Evolutionary conservation across 2,329 filamentous ascomycete genomes (phyloP), one percentile per base, ranked within the genome.

Genomic region (Aspergillus novoparasiticus): DNA sequence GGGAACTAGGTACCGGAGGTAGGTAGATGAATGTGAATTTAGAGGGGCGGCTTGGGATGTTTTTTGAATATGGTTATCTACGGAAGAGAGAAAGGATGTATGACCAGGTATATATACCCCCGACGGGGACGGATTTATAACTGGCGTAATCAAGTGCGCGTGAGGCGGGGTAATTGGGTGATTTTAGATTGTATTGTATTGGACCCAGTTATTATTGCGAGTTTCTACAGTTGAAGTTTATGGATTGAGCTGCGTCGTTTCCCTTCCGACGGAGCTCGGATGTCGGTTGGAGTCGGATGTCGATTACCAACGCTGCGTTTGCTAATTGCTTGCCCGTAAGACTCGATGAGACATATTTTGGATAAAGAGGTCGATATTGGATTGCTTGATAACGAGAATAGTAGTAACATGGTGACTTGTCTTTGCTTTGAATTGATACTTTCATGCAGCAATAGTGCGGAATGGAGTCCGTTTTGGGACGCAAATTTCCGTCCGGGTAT

Each of bases 271-370:
- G 57, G 51, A 61, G 46, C 19, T 63, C 60, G 39, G 46, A 16
- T 56, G 19, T 50, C 51, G 61, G 57, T 34, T 62, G 46, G 58
- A 34, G 53, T 61, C 64, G 64, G 64, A 57, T 59, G 41, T 41
- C 30, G 28, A 53, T 60, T 48, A 61, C 48, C 30, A 34, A 45
- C 48, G 45, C 59, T 39, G 14, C 8, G 26, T 32, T 51, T 32
- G 16, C 48, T 51, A n/a, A 26, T 26, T 32, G 10, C 21, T 28
- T 26, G 45, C 14, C 10, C 23, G 45, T 23, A 28, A 48, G 45
- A 48, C 45, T 26, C 45, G 21, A 23, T 23, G 48, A 12, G n/a
- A n/a, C 14, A 8, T 36, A 14, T 54, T 36, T 36, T 36, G 9
- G 19, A 36, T 54, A 23, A 3, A 36, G 2, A 19, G n/a, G 21